phyloP scores from a whole-genome alignment of 371 early-diverging fungal genomes.

The Circinella minor region DNA sequence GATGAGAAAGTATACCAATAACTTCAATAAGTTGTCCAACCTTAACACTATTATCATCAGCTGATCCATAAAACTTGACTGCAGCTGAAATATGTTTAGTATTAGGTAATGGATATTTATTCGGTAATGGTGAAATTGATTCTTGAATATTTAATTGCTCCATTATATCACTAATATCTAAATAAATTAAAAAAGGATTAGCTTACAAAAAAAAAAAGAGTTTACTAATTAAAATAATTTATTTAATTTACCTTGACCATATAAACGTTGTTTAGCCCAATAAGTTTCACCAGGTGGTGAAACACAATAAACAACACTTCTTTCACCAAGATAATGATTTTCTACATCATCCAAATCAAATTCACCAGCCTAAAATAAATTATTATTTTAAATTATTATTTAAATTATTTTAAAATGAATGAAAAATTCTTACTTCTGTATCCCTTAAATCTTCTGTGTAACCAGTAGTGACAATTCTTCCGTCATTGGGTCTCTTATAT shows the following conservation, averaged over 20 bases:
- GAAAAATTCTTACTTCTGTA: neutral
- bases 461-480: slow-evolving; percentile 33
- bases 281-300: slow-evolving; percentile 66
- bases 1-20: slow-evolving; percentile 54
- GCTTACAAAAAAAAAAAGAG: neutral
- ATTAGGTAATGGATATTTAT: slow-evolving; percentile 61
- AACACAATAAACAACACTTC: slow-evolving; percentile 57
- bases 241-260: slow-evolving; percentile 5
- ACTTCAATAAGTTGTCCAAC: slow-evolving; percentile 66
- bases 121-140: slow-evolving; percentile 6
- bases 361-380: neutral
- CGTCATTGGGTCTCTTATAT: slow-evolving; percentile 36
- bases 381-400: neutral
- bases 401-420: too few relatives aligned
- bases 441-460: slow-evolving; percentile 43
- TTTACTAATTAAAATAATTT: neutral
- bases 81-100: slow-evolving; percentile 51
- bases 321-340: slow-evolving; percentile 43
- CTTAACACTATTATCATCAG: slow-evolving; percentile 33
- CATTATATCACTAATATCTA: slow-evolving; percentile 7
- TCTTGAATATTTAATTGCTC: slow-evolving; percentile 16
- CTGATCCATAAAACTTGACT: slow-evolving; percentile 56
- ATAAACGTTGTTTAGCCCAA: slow-evolving; percentile 43
- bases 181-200: neutral
- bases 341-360: slow-evolving; percentile 19